Base-by-base conservation (phyloP, 495 filamentous ascomycete genomes). In the Aspergillus incahuasiensis region DNA sequence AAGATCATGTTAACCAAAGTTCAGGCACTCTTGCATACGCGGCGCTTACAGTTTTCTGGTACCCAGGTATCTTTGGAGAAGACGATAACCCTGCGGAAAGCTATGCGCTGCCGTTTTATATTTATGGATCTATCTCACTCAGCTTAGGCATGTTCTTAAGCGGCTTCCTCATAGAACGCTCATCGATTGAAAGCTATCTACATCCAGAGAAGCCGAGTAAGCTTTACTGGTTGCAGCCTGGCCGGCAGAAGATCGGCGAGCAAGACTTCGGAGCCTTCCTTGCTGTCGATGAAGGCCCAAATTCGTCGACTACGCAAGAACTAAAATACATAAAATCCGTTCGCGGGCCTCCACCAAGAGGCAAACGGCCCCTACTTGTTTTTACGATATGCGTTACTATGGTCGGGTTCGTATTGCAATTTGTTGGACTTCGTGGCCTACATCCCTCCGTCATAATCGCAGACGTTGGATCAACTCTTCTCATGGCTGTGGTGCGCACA, bases 391-490 rank as follows among this genome's bases (percentile, higher is more conserved):
- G 21, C 1, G 43, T 74, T 0, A 75, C 72, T 5, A 52, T 81
- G 43, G n/a, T 68, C 1, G 80, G 79, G 1, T 82, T 79, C 41
- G 56, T 80, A 25, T 48, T 71, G 6, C 78, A 82, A 57, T 82
- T 82, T 54, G 60, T 77, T 6, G 79, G 79, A 1, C 55, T 79
- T 3, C 70, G 79, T 39, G 76, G 73, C 1, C 64, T 82, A 21
- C 73, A 80, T 44, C 71, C 77, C 19, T 76, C 74, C n/a, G 71
- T 77, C 6, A 74, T 73, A 15, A 53, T 81, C 3, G 63, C 75
- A 21, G 72, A 79, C 39, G 56, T 82, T 20, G 73, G 67, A 0
- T 71, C 73, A 0, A 80, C 74, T 1, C 54, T 79, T 5, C 13
- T 74, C 12, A 80, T 82, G 79, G 65, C 77, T 8, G 41, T 71